Evolutionary conservation across 345 rosid genomes (phyloP), one percentile per base, ranked within the genome.

Genomic region (Combretum micranthum): DNA sequence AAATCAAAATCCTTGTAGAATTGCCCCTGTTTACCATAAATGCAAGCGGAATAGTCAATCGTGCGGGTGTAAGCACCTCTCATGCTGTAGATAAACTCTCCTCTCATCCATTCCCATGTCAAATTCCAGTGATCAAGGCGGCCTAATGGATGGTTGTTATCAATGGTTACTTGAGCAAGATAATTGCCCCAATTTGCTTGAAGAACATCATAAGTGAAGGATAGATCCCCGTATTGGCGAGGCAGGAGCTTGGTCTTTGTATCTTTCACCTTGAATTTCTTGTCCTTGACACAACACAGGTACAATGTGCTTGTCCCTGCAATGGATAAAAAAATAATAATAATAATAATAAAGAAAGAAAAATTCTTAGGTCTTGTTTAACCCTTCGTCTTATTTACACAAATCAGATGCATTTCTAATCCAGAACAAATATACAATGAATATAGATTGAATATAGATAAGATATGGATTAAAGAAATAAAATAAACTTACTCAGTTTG

Each of bases 91-190:
- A 89, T 87, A 73, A 93, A 87, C 77, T 93, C 99, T 26, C 86
- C 89, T 50, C 90, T 69, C 77, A 59, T 82, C 97, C 99, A 93
- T 65, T 89, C 94, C 96, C 96, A 93, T 1, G 96, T 89, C 18
- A 93, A 42, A 72, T 93, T 89, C 99, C 99, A 93, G 52, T 76
- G 84, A 63, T 93, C 97, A 15, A 93, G 86, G 8, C 88, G 75
- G 50, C 97, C 92, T 3, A 93, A 64, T 0, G 94, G 90, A 44
- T 60, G 72, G 67, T 66, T 72, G 68, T 93, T 89, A 68, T 89
- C 88, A 10, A 89, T 79, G 4, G 97, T 93, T 26, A 93, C 97
- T 71, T 93, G 90, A 13, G 97, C 99, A 15, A 68, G 75, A 68
- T 93, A 93, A 78, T 78, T 93, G 66, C 76, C 79, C 13, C 57